These are phyloP conservation scores for Paralagenidium karlingii DNA, from an alignment of 352 stramenopile species.

Conservation along the genomic window DNA sequence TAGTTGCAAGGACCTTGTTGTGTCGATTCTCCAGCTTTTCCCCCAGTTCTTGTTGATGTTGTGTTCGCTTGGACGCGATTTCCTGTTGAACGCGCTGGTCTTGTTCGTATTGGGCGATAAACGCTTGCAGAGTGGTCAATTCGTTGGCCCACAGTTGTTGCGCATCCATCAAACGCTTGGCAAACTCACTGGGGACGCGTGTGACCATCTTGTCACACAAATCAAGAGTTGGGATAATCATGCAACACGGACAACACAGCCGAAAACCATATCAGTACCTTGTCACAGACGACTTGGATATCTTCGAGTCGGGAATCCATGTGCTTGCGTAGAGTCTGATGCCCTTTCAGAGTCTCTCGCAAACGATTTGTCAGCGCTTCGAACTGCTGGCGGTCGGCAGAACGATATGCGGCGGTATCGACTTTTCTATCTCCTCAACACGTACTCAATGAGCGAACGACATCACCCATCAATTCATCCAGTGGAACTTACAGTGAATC, in stretches of 20 bases:
- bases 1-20: no score
- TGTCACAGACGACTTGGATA: constrained; percentile 18
- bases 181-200: constrained; percentile 36
- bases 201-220: constrained; percentile 20
- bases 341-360: constrained; percentile 27
- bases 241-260: neutral
- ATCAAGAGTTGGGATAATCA: neutral
- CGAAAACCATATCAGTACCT: constrained; percentile 8
- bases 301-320: constrained; percentile 26
- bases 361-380: constrained; percentile 41
- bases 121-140: constrained; percentile 15
- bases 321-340: constrained; percentile 26
- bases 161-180: constrained; percentile 26
- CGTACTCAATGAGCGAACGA: neutral
- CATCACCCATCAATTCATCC: neutral
- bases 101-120: constrained; percentile 17
- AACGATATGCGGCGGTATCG: constrained; percentile 20
- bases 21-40: no score
- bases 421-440: constrained; percentile 14
- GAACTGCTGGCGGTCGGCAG: constrained; percentile 43
- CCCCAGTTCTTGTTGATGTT: no score
- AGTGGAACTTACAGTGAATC: constrained; percentile 17
- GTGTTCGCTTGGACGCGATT: no score
- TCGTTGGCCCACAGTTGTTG: constrained; percentile 27
- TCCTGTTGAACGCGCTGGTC: no score